Conservation (phyloP, 31 red algal genomes). For the Odonthalia washingtoniensis region DNA sequence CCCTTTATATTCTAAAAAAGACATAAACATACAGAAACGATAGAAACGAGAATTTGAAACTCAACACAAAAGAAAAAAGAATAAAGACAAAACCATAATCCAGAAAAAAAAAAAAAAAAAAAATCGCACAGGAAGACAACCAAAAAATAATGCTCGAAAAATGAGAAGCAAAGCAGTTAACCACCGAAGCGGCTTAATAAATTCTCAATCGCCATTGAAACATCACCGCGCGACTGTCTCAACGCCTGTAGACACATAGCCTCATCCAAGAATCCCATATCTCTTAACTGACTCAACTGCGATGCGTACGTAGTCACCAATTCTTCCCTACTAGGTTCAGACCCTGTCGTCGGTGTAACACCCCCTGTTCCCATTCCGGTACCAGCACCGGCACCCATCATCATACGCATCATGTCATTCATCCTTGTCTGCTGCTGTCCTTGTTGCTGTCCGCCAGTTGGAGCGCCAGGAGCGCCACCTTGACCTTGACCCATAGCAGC, state of each 20-base stretch:
- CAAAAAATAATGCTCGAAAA: neutral
- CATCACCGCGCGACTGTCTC: conserved; percentile 88
- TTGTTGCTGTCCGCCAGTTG: no score
- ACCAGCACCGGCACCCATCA: no score
- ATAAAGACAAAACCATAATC: neutral
- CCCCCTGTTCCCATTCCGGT: neutral
- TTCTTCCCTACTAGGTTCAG: conserved; percentile 93
- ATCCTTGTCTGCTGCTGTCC: no score
- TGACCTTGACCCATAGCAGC: conserved; percentile 46
- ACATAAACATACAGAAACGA: conserved; percentile 10
- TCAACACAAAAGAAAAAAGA: neutral
- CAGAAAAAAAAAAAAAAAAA: no score
- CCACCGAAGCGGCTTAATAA: conserved; percentile 73
- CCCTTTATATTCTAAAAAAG: no score
- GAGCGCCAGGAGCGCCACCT: no score
- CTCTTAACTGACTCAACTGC: conserved; percentile 92
- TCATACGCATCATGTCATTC: no score
- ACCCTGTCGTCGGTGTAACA: conserved; percentile 1
- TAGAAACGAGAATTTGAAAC: neutral
- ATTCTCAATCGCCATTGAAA: conserved; percentile 91
- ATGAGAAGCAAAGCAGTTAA: conserved; percentile 46
- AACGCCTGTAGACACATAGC: conserved; percentile 91
- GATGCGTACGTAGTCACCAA: conserved; percentile 85
- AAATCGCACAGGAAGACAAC: neutral
- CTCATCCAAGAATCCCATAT: conserved; percentile 99